A percentile compares a stretch with the other conserved stretches of the same genome.
These are phyloP conservation scores for Rhodotorula kratochvilovae DNA, from an alignment of 768 basidiomycete species.

Conservation along the genomic window DNA sequence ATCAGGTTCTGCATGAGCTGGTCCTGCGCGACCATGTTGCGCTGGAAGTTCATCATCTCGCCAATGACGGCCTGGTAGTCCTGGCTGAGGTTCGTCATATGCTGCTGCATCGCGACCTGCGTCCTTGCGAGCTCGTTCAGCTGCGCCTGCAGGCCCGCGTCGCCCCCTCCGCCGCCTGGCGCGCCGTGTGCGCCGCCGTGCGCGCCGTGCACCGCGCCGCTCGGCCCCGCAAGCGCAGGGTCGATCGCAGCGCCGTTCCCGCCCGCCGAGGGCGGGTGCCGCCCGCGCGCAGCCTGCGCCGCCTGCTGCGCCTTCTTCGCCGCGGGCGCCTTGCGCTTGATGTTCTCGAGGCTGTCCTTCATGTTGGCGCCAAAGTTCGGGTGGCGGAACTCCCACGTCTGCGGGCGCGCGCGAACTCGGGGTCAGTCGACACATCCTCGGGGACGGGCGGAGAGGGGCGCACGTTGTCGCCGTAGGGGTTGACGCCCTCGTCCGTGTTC, in stretches of 20 bases:
- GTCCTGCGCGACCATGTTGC: conserved; percentile 77
- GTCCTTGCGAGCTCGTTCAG: conserved; percentile 54
- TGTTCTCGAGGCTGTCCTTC: conserved; percentile 60
- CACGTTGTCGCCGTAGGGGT: conserved; percentile 61
- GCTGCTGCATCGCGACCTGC: conserved; percentile 56
- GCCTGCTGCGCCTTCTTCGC: not conserved
- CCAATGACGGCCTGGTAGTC: conserved; percentile 65
- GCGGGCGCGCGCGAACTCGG: not conserved
- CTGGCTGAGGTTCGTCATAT: conserved; percentile 59
- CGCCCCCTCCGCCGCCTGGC: not conserved
- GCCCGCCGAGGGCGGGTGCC: too few relatives aligned
- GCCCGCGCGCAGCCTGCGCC: not conserved
- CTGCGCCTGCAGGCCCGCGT: conserved; percentile 53
- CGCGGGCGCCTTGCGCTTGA: conserved; percentile 44
- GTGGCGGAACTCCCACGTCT: conserved; percentile 52
- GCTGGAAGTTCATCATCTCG: conserved; percentile 69
- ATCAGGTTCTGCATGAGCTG: conserved; percentile 74
- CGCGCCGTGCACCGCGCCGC: not conserved
- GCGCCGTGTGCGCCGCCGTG: not conserved
- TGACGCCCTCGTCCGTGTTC: conserved; percentile 61
- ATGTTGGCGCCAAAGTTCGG: conserved; percentile 58
- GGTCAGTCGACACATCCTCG: not conserved
- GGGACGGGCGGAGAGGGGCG: conserved; percentile 28
- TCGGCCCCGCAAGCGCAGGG: not conserved
- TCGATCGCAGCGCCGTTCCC: conserved; percentile 1